Base-by-base conservation (phyloP, 2,329 filamentous ascomycete species). In the Aspergillus quadricinctus region DNA sequence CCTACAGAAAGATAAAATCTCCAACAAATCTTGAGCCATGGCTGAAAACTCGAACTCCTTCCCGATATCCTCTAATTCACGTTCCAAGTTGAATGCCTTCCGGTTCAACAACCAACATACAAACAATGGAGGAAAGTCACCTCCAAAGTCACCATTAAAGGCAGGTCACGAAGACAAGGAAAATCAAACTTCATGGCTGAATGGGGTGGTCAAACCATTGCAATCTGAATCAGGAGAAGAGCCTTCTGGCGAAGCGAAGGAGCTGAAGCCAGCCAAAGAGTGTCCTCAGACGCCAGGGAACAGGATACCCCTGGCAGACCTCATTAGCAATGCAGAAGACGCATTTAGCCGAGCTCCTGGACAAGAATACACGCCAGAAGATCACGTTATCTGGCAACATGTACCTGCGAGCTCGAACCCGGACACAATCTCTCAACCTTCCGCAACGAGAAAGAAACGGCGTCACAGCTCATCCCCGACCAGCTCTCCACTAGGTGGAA, bases 381-480 rank as follows among this genome's bases (percentile, higher is more conserved):
- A 87, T 59, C 81, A 84, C 64, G 76, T 87, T 48, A 77, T 79
- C 50, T 87, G 84, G 84, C 80, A 83, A 57, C 76, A 79, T 67
- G 70, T 73, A 11, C 76, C 77, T 43, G 64, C 66, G 37, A 78
- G 73, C 57, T 75, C 76, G 3, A 73, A 74, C 53, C 65, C 69
- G 3, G 69, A 72, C 52, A 58, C 81, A 77, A 52, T 81, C 77
- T 53, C 80, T 78, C 72, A 75, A 76, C 74, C 75, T 66, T 63
- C 81, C 17, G 71, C 69, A 49, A 69, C 72, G 55, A 58, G 72
- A 59, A 83, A 79, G 63, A 92, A 92, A 71, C 82, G 89, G 55
- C 85, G 87, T 17, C 82, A 85, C 63, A 92, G 88, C 73, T 90
- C 88, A 11, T 92, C 89, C 0, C 88, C 89, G 1, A 75, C 81